Evolutionary conservation across 345 rosid genomes (phyloP), one percentile per base, ranked within the genome.

Genomic region (Camelina laxa): DNA sequence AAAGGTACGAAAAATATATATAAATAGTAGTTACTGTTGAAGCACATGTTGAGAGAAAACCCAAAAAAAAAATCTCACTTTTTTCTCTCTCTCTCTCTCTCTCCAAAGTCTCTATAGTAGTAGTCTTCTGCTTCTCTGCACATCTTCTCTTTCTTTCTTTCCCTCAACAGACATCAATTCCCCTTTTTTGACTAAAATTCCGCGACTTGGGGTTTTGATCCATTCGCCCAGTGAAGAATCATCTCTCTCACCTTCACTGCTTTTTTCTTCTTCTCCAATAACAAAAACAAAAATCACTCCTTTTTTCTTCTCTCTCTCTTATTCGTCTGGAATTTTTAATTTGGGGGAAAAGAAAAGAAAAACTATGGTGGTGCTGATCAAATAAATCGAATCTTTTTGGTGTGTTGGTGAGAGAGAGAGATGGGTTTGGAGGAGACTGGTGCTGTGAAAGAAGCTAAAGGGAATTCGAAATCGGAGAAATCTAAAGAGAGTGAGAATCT

Each of bases 401-500:
- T 73, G 48, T 67, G 51, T 9, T 17, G 56, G 8, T 49, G 14
- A 7, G 2, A 0, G 47, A 79, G 79, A 7, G 47, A 79, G 79
- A 79, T 79, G 82, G 79, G 67, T 68, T 45, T 61, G 21, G 71
- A 61, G 11, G 69, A 77, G 24, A 53, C 47, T 22, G 66, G 14
- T 48, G 36, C 31, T 47, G 45, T 39, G 5, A 70, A 64, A 65
- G 20, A 64, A 58, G 30, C 49, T 41, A 68, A 66, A 62, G 71
- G 60, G 39, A 62, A 30, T 48, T 67, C 42, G 3, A 57, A 68
- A 68, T 73, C 75, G 20, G 58, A 78, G 55, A 67, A 73, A 67
- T 30, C 65, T 21, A 66, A 36, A 36, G 74, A 60, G 65, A n/a
- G 8, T 49, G 88, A 87, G 87, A 78, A 65, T 61, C 84, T 78